Conservation (phyloP, 192 early-diverging fungal species). For the Neocallimastix lanati region DNA sequence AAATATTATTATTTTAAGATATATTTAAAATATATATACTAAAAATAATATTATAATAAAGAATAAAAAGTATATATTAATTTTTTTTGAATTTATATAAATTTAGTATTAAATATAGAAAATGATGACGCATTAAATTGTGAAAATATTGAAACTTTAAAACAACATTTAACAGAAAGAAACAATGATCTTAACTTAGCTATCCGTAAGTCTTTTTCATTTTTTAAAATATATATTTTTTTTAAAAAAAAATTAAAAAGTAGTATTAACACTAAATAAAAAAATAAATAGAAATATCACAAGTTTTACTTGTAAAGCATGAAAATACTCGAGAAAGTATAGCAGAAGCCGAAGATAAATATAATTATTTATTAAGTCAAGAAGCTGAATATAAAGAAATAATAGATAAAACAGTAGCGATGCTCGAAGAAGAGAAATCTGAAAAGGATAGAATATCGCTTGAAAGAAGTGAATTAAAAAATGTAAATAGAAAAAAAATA, state of each 20-base stretch:
- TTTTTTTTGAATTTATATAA: no score
- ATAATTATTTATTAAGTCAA: background rate
- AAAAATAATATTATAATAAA: no score
- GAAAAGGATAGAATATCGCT: background rate
- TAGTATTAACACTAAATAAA: no score
- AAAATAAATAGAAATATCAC: background rate
- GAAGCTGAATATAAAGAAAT: background rate
- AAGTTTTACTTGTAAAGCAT: background rate
- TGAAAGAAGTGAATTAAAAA: background rate
- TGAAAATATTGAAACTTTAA: background rate
- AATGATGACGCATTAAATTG: background rate
- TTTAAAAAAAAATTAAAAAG: no score
- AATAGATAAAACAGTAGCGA: background rate
- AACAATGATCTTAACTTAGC: background rate
- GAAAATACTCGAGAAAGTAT: background rate
- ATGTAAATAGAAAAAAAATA: background rate
- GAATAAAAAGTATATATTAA: no score
- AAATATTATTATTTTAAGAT: no score
- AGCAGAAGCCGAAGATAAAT: background rate
- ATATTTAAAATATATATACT: no score
- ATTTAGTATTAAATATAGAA: background rate
- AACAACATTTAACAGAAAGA: background rate
- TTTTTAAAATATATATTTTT: no score
- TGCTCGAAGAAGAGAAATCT: background rate
- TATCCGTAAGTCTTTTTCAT: background rate